A percentile compares a stretch with the other conserved stretches of the same genome.
Conservation (phyloP, 2,329 filamentous ascomycete species). For the Teratosphaeria epicoccoides region DNA sequence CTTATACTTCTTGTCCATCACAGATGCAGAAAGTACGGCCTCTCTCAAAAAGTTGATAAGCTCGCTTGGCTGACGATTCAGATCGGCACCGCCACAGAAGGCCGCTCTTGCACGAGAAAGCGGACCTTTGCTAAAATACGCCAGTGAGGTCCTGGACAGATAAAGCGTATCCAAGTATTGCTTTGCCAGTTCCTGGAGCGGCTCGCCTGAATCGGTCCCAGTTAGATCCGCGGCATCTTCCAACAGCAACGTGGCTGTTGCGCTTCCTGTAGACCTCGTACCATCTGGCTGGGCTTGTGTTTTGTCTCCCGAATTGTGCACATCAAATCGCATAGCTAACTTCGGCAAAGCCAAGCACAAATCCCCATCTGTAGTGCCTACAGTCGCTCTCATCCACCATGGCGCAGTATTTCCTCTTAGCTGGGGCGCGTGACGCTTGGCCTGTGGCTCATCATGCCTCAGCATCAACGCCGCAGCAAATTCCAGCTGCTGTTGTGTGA, state of each 20-base stretch:
- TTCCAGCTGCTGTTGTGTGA: slow-evolving; percentile 48
- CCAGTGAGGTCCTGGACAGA: slow-evolving; percentile 56
- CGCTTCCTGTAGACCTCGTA: neutral
- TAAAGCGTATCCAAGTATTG: slow-evolving; percentile 38
- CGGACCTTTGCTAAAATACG: slow-evolving; percentile 76
- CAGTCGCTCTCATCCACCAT: slow-evolving; percentile 17
- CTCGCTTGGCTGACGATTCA: slow-evolving; percentile 45
- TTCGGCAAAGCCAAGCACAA: neutral
- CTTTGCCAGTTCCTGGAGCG: slow-evolving; percentile 21
- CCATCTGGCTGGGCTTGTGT: neutral
- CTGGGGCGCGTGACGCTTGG: slow-evolving; percentile 10
- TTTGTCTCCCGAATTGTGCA: neutral
- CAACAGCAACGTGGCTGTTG: neutral
- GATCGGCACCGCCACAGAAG: slow-evolving; percentile 45
- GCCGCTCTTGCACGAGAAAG: slow-evolving; percentile 63
- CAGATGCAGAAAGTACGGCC: slow-evolving; percentile 29
- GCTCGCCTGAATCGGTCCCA: neutral
- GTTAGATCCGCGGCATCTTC: neutral
- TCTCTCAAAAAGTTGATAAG: slow-evolving; percentile 56
- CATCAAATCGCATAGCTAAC: neutral
- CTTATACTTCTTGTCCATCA: slow-evolving; percentile 72
- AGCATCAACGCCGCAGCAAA: slow-evolving; percentile 19
- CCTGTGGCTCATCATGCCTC: slow-evolving; percentile 18
- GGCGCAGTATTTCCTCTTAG: slow-evolving; percentile 8
- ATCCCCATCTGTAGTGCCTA: slow-evolving; percentile 1